Percentiles rank a stretch among this genome's conserved stretches.
phyloP scores from a whole-genome alignment of 768 basidiomycete species.

The Xerocomus spinulosus region DNA sequence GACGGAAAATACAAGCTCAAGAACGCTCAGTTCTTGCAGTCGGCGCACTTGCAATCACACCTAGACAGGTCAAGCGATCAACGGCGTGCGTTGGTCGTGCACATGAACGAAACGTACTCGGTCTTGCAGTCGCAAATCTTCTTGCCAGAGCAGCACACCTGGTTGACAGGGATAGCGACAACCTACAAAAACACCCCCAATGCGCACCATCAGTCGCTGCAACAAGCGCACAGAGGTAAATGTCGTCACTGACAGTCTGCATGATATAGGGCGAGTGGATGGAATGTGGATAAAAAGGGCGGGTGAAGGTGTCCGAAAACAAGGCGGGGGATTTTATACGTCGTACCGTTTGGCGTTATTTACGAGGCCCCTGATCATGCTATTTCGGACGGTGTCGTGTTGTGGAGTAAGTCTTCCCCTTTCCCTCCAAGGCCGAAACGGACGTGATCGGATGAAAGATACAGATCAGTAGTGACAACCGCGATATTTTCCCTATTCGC shows the following conservation, averaged over 20 bases:
- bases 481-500: not conserved
- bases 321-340: not conserved
- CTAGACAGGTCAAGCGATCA: not conserved
- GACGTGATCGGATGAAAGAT: too few species aligned
- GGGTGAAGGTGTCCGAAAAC: not conserved
- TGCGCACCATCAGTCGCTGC: not conserved
- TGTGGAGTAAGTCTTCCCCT: too few species aligned
- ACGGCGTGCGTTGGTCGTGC: not conserved
- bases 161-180: constrained; percentile 3
- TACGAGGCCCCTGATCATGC: not conserved
- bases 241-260: constrained; percentile 12
- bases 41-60: not conserved
- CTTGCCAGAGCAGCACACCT: constrained; percentile 1
- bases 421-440: too few species aligned
- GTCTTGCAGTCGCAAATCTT: not conserved
- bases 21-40: not conserved
- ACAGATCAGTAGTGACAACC: too few species aligned
- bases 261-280: not conserved
- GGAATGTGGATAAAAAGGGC: not conserved
- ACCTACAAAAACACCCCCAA: not conserved
- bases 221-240: not conserved
- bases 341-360: constrained; percentile 1
- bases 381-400: too few species aligned
- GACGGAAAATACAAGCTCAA: not conserved
- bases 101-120: not conserved